A percentile compares a stretch with the other conserved stretches of the same genome.
phyloP scores from a whole-genome alignment of 495 filamentous ascomycete genomes.

The Hyaloscypha bicolor region DNA sequence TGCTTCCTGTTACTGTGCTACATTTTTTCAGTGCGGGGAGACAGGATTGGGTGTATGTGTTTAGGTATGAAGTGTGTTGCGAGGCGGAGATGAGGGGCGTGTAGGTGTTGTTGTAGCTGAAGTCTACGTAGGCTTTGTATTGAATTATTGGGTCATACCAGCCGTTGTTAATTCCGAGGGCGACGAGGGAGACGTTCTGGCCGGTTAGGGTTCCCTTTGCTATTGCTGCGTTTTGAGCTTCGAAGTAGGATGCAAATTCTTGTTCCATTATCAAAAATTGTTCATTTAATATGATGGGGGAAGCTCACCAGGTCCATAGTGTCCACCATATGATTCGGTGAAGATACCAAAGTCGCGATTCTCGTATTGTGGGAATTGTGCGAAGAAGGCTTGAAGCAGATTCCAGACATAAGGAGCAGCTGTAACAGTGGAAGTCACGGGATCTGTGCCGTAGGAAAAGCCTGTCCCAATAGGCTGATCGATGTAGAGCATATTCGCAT shows the following conservation, averaged over 20 bases:
- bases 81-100: slow-evolving; percentile 47
- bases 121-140: slow-evolving; percentile 54
- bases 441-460: slow-evolving; percentile 59
- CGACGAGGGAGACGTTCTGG: slow-evolving; percentile 53
- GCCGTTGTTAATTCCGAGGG: slow-evolving; percentile 61
- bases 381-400: slow-evolving; percentile 57
- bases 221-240: slow-evolving; percentile 52
- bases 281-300: neutral
- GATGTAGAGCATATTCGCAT: slow-evolving; percentile 66
- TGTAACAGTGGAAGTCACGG: slow-evolving; percentile 49
- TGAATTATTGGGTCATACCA: slow-evolving; percentile 55
- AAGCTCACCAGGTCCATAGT: slow-evolving; percentile 47
- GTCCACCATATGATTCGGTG: slow-evolving; percentile 60
- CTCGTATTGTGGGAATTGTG: slow-evolving; percentile 54
- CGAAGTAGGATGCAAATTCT: slow-evolving; percentile 53
- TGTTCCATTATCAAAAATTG: neutral
- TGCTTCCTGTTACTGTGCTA: slow-evolving; percentile 33
- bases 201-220: slow-evolving; percentile 41
- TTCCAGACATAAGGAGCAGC: slow-evolving; percentile 59
- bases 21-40: slow-evolving; percentile 45
- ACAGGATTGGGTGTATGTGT: slow-evolving; percentile 44
- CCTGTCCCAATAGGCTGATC: slow-evolving; percentile 66
- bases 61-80: slow-evolving; percentile 41
- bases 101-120: slow-evolving; percentile 55
- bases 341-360: slow-evolving; percentile 56